Evolutionary conservation across 345 rosid species (phyloP), one percentile per base, ranked within the genome.

Genomic region (Acer campestre): DNA sequence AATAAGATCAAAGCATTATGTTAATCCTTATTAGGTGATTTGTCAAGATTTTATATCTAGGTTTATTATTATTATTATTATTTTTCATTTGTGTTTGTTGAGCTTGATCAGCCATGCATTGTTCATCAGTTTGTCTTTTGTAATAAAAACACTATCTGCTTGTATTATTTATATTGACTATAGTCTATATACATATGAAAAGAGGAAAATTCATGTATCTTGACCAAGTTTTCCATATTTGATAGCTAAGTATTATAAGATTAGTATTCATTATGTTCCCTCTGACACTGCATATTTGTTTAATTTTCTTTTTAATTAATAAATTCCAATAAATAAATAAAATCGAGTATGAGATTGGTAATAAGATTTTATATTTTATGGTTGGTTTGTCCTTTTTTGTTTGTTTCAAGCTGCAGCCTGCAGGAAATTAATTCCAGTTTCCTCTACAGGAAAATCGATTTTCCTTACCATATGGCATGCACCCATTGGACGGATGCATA

Each of bases 1-100:
- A 29, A 74, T 72, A 64, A 31, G 46, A 64, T 65, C 13, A 49
- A 9, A 25, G 59, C 42, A 44, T 44, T 46, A 23, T 25, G 55
- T 44, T 9, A 16, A 25, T 66, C 40, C 72, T 75, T 55, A 56
- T 67, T 53, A 31, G 20, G 46, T 46, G 48, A 74, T 63, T 63
- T 18, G 46, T 18, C 18, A 23, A n/a, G 29, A 18, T 58, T 25
- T 25, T 25, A 29, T 71, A 18, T 35, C 38, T 35, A 35, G 48
- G 38, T 27, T 1, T 69, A 35, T 35, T 48, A 23, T 69, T 48
- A 20, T 1, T 69, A 31, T 31, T 48, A 23, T 69, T 48, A 22
- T 49, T 11, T 25, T 46, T 71, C 18, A 20, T 14, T 14, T 59
- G 55, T 56, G 76, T 59, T 61, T 40, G 67, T 73, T 42, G 68